phyloP scores from a whole-genome alignment of 768 basidiomycete genomes.

The Antrodiella citrinella region DNA sequence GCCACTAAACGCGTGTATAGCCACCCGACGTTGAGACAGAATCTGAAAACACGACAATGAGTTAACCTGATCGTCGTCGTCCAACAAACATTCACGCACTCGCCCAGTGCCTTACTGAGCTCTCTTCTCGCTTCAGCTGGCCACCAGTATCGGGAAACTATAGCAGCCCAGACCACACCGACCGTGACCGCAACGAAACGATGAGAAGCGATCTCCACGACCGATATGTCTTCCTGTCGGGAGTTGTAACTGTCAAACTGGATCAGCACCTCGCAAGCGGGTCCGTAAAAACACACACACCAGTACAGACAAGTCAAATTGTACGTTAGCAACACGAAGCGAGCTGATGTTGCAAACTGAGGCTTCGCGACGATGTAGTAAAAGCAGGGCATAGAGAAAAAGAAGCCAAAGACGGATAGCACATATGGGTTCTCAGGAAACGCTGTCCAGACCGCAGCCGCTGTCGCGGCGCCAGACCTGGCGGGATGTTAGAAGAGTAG shows the following conservation, averaged over 20 bases:
- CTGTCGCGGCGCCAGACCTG: conserved; percentile 74
- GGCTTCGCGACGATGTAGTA: conserved; percentile 80
- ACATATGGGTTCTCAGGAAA: conserved; percentile 71
- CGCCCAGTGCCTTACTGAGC: conserved; percentile 75
- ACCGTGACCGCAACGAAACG: conserved; percentile 75
- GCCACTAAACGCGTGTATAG: conserved; percentile 88
- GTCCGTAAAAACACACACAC: conserved; percentile 16
- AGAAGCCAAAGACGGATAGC: conserved; percentile 77
- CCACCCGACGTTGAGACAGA: conserved; percentile 91
- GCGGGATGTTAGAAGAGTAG: conserved; percentile 6
- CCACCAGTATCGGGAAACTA: conserved; percentile 93
- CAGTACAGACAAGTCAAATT: conserved; percentile 69
- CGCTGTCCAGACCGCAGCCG: conserved; percentile 60
- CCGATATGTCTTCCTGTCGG: conserved; percentile 54
- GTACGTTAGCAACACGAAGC: conserved; percentile 82
- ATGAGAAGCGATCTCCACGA: conserved; percentile 62
- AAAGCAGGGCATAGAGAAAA: conserved; percentile 92
- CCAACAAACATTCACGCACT: conserved; percentile 48
- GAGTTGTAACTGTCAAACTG: conserved; percentile 60
- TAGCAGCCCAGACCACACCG: conserved; percentile 83
- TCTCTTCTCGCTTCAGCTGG: conserved; percentile 90
- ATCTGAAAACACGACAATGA: conserved; percentile 44
- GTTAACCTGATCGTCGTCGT: too few relatives aligned
- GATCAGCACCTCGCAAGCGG: conserved; percentile 5
- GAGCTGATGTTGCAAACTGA: conserved; percentile 61